phyloP scores from a whole-genome alignment of 352 stramenopile species.

The Plasmopara muralis region DNA sequence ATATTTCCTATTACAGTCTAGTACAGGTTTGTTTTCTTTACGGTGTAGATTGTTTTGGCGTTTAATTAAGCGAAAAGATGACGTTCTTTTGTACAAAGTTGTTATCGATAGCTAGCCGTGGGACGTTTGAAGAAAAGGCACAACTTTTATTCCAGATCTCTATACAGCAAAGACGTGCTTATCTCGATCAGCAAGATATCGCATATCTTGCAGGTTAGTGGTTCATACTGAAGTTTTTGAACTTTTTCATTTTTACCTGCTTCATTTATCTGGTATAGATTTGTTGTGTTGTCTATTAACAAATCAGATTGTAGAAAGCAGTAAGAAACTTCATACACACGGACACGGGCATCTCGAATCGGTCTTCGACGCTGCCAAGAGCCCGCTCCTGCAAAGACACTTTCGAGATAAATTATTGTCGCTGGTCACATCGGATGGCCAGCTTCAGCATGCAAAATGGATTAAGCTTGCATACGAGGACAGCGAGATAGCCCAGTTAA shows the following conservation, averaged over 20 bases:
- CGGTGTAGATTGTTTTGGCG: neutral
- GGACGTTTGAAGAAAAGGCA: constrained; percentile 41
- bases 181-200: constrained; percentile 32
- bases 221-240: neutral
- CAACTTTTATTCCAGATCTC: constrained; percentile 43
- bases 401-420: constrained; percentile 37
- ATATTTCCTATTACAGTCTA: constrained; percentile 56
- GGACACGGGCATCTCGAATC: constrained; percentile 9
- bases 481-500: constrained; percentile 29
- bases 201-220: constrained; percentile 41
- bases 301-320: constrained; percentile 31
- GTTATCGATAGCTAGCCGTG: constrained; percentile 38
- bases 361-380: constrained; percentile 28
- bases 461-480: constrained; percentile 27
- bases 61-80: constrained; percentile 3
- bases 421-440: constrained; percentile 18
- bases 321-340: constrained; percentile 8
- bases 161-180: constrained; percentile 22
- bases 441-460: constrained; percentile 33
- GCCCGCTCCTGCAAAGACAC: constrained; percentile 38
- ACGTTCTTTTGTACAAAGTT: constrained; percentile 18
- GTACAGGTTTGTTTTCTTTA: constrained; percentile 35
- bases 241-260: neutral
- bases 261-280: constrained; percentile 22
- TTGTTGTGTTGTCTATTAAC: constrained; percentile 42